A percentile compares a stretch with the other conserved stretches of the same genome.
Evolutionary conservation across 805 yeast species (phyloP).

Genomic region (Wickerhamomyces rabaulensis): DNA sequence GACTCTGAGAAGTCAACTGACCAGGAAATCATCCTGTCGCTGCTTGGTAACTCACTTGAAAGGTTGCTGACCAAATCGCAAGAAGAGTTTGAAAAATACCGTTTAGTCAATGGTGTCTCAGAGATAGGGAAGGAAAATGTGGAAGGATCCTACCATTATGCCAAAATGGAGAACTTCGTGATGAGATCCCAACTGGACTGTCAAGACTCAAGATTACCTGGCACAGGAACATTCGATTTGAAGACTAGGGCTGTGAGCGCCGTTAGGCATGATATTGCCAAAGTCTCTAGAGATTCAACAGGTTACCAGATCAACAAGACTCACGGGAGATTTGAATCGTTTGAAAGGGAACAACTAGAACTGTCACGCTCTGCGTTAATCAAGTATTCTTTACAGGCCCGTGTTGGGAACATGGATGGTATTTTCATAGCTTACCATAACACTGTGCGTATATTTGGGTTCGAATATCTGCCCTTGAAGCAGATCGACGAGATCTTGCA

Average conservation of each 20-base stretch:
- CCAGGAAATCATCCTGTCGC: constrained; percentile 60
- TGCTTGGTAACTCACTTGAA: constrained; percentile 79
- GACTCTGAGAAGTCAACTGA: constrained; percentile 67
- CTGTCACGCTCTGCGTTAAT: constrained; percentile 69
- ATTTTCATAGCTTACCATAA: constrained; percentile 91
- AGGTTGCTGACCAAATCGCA: constrained; percentile 60
- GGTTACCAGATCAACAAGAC: constrained; percentile 62
- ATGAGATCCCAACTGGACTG: constrained; percentile 93
- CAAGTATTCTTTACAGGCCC: constrained; percentile 85
- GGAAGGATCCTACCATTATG: constrained; percentile 60
- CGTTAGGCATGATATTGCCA: constrained; percentile 66
- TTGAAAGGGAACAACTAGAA: constrained; percentile 74
- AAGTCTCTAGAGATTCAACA: constrained; percentile 38
- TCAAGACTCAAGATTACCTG: constrained; percentile 69
- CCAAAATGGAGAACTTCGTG: constrained; percentile 60
- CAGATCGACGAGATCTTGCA: constrained; percentile 67
- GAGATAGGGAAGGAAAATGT: constrained; percentile 15
- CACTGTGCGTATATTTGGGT: constrained; percentile 75
- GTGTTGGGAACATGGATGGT: constrained; percentile 97
- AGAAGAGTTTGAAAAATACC: constrained; percentile 40
- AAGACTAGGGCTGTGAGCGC: constrained; percentile 91
- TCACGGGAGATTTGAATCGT: constrained; percentile 71
- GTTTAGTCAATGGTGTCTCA: constrained; percentile 8
- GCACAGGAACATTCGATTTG: constrained; percentile 86
- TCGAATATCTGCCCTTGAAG: constrained; percentile 74